Evolutionary conservation across 179 eudicot genomes (phyloP).

Genomic region (Actinidia polygama): DNA sequence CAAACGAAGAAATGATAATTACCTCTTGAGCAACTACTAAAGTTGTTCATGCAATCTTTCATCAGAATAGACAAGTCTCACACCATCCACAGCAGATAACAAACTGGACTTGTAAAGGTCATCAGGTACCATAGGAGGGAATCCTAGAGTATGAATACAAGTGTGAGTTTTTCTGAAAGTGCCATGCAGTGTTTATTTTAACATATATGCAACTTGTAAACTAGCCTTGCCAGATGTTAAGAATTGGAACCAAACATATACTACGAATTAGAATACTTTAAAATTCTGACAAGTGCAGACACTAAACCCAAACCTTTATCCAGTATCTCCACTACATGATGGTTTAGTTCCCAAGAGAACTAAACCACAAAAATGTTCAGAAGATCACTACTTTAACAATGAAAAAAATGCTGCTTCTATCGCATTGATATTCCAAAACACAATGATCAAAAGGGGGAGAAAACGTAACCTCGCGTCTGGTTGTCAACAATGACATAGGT

Average conservation of each 20-base stretch:
- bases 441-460: background rate
- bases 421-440: background rate
- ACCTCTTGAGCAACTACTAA: constrained; percentile 82
- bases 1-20: constrained; percentile 22
- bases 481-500: constrained; percentile 89
- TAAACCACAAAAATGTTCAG: background rate
- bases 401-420: background rate
- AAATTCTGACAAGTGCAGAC: constrained; percentile 1
- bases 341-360: background rate
- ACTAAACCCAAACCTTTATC: background rate
- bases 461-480: constrained; percentile 61
- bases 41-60: constrained; percentile 84
- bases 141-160: constrained; percentile 90
- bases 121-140: constrained; percentile 79
- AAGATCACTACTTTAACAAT: background rate
- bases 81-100: constrained; percentile 57
- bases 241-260: background rate
- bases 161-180: constrained; percentile 87
- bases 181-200: background rate
- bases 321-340: background rate
- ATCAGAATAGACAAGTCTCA: constrained; percentile 69
- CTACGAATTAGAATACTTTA: background rate
- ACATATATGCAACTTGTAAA: background rate
- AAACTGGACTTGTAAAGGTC: constrained; percentile 61
- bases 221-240: background rate